phyloP scores from a whole-genome alignment of 164 flowering plant genomes.

The Vitis riparia region DNA sequence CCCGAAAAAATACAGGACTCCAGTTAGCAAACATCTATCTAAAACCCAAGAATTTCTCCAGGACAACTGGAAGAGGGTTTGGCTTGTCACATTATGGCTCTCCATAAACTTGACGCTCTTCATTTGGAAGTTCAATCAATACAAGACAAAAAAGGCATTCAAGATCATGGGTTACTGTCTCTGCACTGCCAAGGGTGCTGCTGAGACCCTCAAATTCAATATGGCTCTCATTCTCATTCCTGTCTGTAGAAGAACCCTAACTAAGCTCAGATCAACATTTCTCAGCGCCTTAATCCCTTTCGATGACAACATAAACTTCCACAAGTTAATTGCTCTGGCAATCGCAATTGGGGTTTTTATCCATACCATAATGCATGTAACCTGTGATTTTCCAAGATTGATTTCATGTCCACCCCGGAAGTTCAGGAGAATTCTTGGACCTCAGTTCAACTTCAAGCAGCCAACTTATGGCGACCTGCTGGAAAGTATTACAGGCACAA shows the following conservation, averaged over 20 bases:
- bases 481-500: conserved; percentile 35
- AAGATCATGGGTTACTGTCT: conserved; percentile 74
- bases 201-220: conserved; percentile 80
- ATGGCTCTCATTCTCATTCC: conserved; percentile 93
- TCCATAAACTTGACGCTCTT: conserved; percentile 48
- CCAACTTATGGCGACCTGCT: conserved; percentile 55
- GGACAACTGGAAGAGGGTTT: conserved; percentile 80
- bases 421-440: conserved; percentile 47
- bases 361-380: conserved; percentile 52
- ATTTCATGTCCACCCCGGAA: conserved; percentile 27
- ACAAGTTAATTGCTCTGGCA: conserved; percentile 66
- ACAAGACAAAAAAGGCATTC: conserved; percentile 27
- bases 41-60: conserved; percentile 36
- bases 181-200: conserved; percentile 86
- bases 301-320: conserved; percentile 93
- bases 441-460: conserved; percentile 44
- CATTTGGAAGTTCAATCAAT: conserved; percentile 53
- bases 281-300: conserved; percentile 64
- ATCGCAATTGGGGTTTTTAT: conserved; percentile 44
- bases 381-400: conserved; percentile 69
- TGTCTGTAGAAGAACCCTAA: conserved; percentile 81
- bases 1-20: conserved; percentile 65
- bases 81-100: conserved; percentile 64
- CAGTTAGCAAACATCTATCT: conserved; percentile 41
- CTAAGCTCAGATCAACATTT: conserved; percentile 68